phyloP scores from a whole-genome alignment of 345 rosid species.

The Hibiscus trionum region DNA sequence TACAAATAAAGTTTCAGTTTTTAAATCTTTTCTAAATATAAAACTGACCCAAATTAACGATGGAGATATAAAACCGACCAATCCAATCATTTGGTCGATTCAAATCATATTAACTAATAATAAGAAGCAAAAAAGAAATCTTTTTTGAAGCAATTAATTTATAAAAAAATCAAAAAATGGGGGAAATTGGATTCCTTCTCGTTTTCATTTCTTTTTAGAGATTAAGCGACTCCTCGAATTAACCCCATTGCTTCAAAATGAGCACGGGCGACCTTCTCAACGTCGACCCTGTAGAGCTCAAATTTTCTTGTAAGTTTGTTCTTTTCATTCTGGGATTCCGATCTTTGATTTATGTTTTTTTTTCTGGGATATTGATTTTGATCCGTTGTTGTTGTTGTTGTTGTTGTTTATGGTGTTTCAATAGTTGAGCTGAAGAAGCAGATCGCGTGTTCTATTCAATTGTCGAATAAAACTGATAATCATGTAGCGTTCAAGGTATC shows the following conservation, averaged over 20 bases:
- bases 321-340: background rate
- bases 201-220: background rate
- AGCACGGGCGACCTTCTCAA: constrained; percentile 63
- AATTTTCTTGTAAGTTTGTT: constrained; percentile 47
- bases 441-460: constrained; percentile 73
- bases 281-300: constrained; percentile 75
- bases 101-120: background rate
- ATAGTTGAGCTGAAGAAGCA: constrained; percentile 82
- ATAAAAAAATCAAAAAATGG: background rate
- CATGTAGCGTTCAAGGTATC: constrained; percentile 76
- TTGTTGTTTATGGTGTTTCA: constrained; percentile 5
- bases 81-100: background rate
- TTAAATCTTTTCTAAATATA: background rate
- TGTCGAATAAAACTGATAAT: constrained; percentile 56
- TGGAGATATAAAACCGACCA: background rate
- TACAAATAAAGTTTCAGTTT: too few relatives aligned
- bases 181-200: background rate
- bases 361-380: constrained; percentile 12
- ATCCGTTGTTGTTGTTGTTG: constrained; percentile 1
- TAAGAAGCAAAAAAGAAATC: background rate
- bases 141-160: background rate
- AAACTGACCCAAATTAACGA: background rate
- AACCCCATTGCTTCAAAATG: constrained; percentile 26
- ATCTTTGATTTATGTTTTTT: constrained; percentile 12
- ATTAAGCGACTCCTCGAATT: background rate